These are phyloP conservation scores for Fallopia convolvulus DNA, from an alignment of 148 eudicot genomes.

Conservation along the genomic window DNA sequence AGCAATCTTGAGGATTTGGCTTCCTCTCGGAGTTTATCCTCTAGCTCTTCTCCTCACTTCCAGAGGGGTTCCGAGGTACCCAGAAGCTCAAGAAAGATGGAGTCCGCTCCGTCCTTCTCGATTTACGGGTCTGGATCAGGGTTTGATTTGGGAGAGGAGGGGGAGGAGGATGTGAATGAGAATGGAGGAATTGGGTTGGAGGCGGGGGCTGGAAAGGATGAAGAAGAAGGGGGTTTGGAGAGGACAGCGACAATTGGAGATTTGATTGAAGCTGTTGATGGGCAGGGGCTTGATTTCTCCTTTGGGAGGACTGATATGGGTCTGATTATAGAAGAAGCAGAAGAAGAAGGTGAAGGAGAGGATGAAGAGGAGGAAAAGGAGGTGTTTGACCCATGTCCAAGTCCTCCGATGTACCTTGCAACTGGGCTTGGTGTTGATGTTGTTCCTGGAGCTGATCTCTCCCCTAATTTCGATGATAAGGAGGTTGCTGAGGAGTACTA, in stretches of 20 bases:
- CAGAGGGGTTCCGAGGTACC: background rate
- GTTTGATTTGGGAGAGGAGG: constrained; percentile 10
- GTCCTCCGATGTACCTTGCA: constrained; percentile 15
- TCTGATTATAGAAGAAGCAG: constrained; percentile 8
- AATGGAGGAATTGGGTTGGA: background rate
- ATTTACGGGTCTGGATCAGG: background rate
- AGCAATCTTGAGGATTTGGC: constrained; percentile 4
- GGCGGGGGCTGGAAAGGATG: background rate
- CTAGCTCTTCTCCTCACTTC: background rate
- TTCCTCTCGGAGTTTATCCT: background rate
- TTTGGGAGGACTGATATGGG: constrained; percentile 13
- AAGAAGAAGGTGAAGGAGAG: background rate
- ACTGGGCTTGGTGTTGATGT: constrained; percentile 7
- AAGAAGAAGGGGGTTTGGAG: constrained; percentile 2
- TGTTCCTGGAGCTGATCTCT: background rate
- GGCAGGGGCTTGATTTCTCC: background rate
- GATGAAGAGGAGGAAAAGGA: constrained; percentile 6
- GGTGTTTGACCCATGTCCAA: constrained; percentile 2
- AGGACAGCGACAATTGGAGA: constrained; percentile 9
- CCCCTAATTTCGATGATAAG: constrained; percentile 10
- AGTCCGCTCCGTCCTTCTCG: constrained; percentile 2
- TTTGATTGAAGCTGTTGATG: background rate
- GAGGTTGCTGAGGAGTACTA: constrained; percentile 31
- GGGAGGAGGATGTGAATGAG: background rate
- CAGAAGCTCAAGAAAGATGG: background rate